These are phyloP conservation scores for Acer negundo DNA, from an alignment of 345 rosid genomes.

Conservation along the genomic window DNA sequence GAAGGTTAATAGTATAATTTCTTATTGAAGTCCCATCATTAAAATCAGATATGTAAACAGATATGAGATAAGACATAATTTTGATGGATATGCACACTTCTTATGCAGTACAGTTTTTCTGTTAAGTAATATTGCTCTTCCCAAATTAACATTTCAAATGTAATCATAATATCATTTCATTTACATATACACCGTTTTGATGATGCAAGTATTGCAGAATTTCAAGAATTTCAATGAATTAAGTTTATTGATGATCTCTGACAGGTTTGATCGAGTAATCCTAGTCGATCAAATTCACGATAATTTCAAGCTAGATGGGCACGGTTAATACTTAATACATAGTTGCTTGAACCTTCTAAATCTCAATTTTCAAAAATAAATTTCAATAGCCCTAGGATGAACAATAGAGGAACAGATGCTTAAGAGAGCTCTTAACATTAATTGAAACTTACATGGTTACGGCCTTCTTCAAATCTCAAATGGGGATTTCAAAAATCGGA, in stretches of 20 bases:
- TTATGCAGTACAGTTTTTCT: neutral
- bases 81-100: neutral
- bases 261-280: too few relatives aligned
- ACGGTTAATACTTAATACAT: neutral
- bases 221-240: too few relatives aligned
- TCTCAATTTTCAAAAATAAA: too few relatives aligned
- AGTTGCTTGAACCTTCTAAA: neutral
- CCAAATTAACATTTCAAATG: neutral
- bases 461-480: neutral
- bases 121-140: neutral
- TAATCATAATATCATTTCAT: neutral
- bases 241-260: too few relatives aligned
- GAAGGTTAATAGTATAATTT: neutral
- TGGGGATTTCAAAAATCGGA: neutral
- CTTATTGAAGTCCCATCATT: neutral
- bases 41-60: too few relatives aligned
- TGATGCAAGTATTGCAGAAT: too few relatives aligned
- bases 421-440: neutral
- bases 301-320: neutral
- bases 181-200: neutral
- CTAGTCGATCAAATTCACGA: neutral
- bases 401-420: neutral
- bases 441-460: neutral
- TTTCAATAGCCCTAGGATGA: neutral
- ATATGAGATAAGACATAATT: neutral